Conservation (phyloP, 202 grass and related monocot species). For the Carex arenaria region DNA sequence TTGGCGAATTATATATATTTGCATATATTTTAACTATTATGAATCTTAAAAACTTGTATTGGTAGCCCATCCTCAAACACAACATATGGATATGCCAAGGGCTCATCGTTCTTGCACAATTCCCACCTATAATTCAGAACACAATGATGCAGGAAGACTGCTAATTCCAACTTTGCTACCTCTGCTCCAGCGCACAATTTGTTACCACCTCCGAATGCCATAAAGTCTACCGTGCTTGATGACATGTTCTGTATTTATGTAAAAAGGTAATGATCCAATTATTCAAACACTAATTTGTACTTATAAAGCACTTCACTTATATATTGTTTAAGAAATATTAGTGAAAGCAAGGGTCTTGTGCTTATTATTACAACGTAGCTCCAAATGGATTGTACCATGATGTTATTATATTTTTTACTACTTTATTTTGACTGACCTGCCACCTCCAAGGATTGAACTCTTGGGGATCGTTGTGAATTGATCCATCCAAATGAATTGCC, state of each 20-base stretch:
- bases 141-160: constrained; percentile 27
- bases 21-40: not conserved
- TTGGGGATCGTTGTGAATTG: constrained; percentile 24
- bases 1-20: not conserved
- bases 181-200: constrained; percentile 18
- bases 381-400: not conserved
- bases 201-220: constrained; percentile 20
- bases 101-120: constrained; percentile 15
- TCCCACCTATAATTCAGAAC: constrained; percentile 27
- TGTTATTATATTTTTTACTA: not conserved
- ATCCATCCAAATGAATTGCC: constrained; percentile 28
- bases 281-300: too few relatives aligned
- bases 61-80: constrained; percentile 9
- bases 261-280: too few relatives aligned
- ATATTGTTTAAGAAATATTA: not conserved
- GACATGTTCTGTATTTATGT: not conserved
- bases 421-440: constrained; percentile 19
- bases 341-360: not conserved
- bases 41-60: not conserved
- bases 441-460: constrained; percentile 51
- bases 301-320: not conserved
- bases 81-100: constrained; percentile 11
- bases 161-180: constrained; percentile 21
- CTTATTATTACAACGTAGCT: not conserved
- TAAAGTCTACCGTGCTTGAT: not conserved